These are phyloP conservation scores for Kondoa malvinella DNA, from an alignment of 768 basidiomycete species.

Conservation along the genomic window DNA sequence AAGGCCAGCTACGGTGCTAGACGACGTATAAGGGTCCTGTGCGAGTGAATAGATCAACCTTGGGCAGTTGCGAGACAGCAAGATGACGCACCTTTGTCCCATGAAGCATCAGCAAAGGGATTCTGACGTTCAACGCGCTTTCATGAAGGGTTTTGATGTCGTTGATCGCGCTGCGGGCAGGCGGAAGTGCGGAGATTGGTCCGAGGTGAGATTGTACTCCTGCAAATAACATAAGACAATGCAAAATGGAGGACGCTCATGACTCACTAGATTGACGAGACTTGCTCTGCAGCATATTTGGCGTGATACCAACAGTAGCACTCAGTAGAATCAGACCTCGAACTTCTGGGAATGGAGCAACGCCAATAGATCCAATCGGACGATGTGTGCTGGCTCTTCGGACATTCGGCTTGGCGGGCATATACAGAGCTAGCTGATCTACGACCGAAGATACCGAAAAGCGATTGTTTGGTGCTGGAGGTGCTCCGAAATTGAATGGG, in stretches of 20 bases:
- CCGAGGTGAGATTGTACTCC: neutral
- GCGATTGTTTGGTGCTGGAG: neutral
- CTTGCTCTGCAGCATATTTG: neutral
- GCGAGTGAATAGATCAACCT: neutral
- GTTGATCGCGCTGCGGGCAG: neutral
- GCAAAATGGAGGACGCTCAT: neutral
- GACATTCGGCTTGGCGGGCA: neutral
- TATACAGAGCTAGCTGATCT: neutral
- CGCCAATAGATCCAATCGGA: neutral
- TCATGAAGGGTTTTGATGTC: neutral
- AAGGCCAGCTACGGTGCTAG: neutral
- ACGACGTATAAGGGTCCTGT: constrained; percentile 2
- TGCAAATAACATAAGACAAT: neutral
- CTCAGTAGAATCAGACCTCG: neutral
- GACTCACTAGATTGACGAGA: neutral
- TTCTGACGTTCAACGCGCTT: neutral
- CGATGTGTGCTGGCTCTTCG: neutral
- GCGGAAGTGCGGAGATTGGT: neutral
- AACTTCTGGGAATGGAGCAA: neutral
- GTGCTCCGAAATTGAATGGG: neutral
- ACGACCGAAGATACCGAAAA: neutral
- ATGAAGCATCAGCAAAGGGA: neutral
- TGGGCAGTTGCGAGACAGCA: neutral
- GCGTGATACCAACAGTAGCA: neutral
- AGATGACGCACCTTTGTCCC: neutral